These are phyloP conservation scores for Smallanthus sonchifolius DNA, from an alignment of 129 eudicot species.

Conservation along the genomic window DNA sequence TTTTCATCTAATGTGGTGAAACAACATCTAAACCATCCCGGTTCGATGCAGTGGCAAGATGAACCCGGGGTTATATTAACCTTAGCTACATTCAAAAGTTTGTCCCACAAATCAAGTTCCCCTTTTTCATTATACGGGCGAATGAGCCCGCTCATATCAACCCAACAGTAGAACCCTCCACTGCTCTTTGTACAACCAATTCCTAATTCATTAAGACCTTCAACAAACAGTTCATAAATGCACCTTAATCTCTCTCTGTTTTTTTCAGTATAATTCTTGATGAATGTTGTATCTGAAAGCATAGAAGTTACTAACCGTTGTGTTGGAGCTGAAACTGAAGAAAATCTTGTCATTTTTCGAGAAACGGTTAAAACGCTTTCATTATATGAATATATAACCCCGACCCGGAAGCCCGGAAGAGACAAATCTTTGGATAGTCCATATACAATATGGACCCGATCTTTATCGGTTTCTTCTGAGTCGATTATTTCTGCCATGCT, in stretches of 20 bases:
- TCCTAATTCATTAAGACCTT: conserved; percentile 64
- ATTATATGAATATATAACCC: conserved; percentile 73
- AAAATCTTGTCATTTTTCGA: conserved; percentile 68
- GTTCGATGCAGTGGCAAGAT: conserved; percentile 91
- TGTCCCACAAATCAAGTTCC: conserved; percentile 87
- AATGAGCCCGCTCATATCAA: conserved; percentile 74
- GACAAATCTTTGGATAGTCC: conserved; percentile 81
- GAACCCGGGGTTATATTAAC: conserved; percentile 87
- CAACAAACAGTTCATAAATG: conserved; percentile 53
- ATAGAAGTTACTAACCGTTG: conserved; percentile 65
- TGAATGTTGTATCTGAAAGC: conserved; percentile 65
- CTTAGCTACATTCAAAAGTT: conserved; percentile 69
- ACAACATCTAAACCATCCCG: conserved; percentile 99
- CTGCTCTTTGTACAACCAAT: conserved; percentile 62
- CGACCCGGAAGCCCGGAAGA: conserved; percentile 80
- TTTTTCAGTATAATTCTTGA: conserved; percentile 31
- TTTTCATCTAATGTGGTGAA: conserved; percentile 58
- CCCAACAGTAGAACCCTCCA: conserved; percentile 95
- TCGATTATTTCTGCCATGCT: conserved; percentile 89
- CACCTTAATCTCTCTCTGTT: conserved; percentile 48
- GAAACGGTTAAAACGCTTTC: conserved; percentile 73
- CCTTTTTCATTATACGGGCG: conserved; percentile 80
- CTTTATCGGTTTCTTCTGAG: conserved; percentile 65
- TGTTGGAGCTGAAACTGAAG: conserved; percentile 79
- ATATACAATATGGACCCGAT: conserved; percentile 85